Conservation (phyloP, 805 yeast species). For the Lipomyces japonicus region DNA sequence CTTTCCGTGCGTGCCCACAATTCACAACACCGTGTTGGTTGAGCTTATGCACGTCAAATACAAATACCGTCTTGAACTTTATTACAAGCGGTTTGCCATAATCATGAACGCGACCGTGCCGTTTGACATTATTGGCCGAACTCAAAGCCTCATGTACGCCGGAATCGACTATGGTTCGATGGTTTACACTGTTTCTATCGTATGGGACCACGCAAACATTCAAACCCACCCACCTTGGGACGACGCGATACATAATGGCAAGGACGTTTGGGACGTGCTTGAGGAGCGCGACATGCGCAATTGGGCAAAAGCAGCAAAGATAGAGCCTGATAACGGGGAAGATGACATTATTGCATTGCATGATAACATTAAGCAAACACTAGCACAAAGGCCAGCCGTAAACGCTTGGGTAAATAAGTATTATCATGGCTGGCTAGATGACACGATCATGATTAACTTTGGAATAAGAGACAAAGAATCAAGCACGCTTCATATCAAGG, state of each 20-base stretch:
- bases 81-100: constrained; percentile 16
- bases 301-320: background rate
- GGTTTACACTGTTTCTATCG: constrained; percentile 13
- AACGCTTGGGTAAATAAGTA: constrained; percentile 18
- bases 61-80: background rate
- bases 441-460: constrained; percentile 13
- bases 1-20: constrained; percentile 23
- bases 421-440: constrained; percentile 25
- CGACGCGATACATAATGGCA: constrained; percentile 19
- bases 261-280: constrained; percentile 10
- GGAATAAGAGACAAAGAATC: constrained; percentile 17
- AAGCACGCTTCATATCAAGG: constrained; percentile 11
- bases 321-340: background rate
- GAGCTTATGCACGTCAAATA: constrained; percentile 20
- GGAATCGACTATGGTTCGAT: constrained; percentile 13
- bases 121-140: constrained; percentile 16
- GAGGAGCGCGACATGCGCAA: constrained; percentile 2
- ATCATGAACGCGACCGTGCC: constrained; percentile 21
- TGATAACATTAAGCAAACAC: background rate
- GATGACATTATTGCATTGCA: background rate
- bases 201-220: constrained; percentile 14
- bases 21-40: constrained; percentile 25
- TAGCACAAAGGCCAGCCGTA: background rate
- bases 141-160: constrained; percentile 4
- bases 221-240: background rate